phyloP scores from a whole-genome alignment of 352 stramenopile genomes.

The Peronospora belbahrii region DNA sequence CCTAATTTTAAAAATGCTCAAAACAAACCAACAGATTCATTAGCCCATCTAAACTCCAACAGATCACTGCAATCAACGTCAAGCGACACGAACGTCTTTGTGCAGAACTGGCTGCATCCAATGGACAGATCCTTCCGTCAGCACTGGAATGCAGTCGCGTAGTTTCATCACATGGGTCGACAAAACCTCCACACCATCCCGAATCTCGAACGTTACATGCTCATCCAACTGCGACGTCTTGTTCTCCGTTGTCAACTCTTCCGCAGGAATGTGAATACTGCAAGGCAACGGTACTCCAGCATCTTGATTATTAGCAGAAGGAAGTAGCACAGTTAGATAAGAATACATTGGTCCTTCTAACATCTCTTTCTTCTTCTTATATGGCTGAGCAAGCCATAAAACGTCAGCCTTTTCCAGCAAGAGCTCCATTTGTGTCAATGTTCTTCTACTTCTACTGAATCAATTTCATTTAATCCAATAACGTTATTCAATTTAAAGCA shows the following conservation, averaged over 20 bases:
- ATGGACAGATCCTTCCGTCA: conserved; percentile 32
- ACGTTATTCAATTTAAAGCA: not conserved
- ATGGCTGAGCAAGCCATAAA: conserved; percentile 22
- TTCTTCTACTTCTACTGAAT: conserved; percentile 1
- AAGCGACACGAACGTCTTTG: conserved; percentile 21
- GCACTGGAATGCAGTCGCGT: conserved; percentile 41
- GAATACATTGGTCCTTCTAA: not conserved
- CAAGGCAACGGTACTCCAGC: conserved; percentile 30
- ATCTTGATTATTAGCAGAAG: conserved; percentile 4
- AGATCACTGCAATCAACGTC: not conserved
- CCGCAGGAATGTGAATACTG: conserved; percentile 23
- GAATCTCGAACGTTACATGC: conserved; percentile 35
- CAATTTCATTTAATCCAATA: conserved; percentile 9
- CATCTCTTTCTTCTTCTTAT: conserved; percentile 3
- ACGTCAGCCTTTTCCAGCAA: conserved; percentile 22
- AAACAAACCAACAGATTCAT: not conserved
- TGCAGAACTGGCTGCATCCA: conserved; percentile 32
- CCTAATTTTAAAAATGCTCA: conserved; percentile 12
- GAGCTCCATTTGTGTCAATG: conserved; percentile 32
- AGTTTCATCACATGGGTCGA: conserved; percentile 32
- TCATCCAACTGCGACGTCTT: conserved; percentile 30
- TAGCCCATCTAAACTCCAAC: not conserved
- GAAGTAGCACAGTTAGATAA: conserved; percentile 14
- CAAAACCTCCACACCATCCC: conserved; percentile 21
- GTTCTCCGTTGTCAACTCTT: conserved; percentile 22